Conservation (phyloP, 2,329 filamentous ascomycete species). For the Conoideocrella luteorostrata region DNA sequence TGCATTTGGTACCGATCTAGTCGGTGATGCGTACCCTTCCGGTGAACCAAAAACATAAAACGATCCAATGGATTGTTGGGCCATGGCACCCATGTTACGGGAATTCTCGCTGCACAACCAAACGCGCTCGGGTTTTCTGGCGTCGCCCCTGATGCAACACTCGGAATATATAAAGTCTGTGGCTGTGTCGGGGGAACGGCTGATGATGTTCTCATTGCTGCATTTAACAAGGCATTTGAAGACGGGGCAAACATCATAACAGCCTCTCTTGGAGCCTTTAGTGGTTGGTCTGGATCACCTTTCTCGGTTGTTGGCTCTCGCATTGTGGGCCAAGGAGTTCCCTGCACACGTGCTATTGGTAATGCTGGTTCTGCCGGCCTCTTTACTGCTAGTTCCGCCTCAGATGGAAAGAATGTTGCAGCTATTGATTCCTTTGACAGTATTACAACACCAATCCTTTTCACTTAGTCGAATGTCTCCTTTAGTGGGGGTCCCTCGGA, state of each 20-base stretch:
- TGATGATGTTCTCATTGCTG: constrained; percentile 48
- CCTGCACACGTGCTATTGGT: constrained; percentile 12
- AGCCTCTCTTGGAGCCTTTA: constrained; percentile 39
- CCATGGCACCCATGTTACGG: constrained; percentile 10
- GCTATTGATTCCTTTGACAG: constrained; percentile 12
- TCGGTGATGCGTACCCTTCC: no score
- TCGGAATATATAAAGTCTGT: constrained; percentile 49
- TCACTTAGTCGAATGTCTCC: no score
- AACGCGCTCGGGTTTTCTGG: constrained; percentile 45
- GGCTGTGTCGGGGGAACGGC: constrained; percentile 39
- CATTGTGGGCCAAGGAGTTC: constrained; percentile 29
- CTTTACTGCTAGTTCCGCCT: constrained; percentile 6
- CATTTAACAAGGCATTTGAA: constrained; percentile 50
- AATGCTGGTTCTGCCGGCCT: constrained; percentile 20
- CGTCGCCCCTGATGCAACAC: constrained; percentile 44
- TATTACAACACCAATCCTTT: constrained; percentile 19
- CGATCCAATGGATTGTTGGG: constrained; percentile 43
- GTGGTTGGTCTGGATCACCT: constrained; percentile 41
- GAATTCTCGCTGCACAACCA: constrained; percentile 50
- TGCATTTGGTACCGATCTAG: constrained; percentile 45
- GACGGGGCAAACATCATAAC: constrained; percentile 48
- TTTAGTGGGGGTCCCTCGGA: no score
- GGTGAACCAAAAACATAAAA: no score
- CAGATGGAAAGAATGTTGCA: constrained; percentile 8
- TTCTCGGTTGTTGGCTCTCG: constrained; percentile 38